Percentiles rank a stretch among this genome's conserved stretches.
Evolutionary conservation across 495 filamentous ascomycete species (phyloP).

Genomic region (Paragyromitra xinjiangensis): DNA sequence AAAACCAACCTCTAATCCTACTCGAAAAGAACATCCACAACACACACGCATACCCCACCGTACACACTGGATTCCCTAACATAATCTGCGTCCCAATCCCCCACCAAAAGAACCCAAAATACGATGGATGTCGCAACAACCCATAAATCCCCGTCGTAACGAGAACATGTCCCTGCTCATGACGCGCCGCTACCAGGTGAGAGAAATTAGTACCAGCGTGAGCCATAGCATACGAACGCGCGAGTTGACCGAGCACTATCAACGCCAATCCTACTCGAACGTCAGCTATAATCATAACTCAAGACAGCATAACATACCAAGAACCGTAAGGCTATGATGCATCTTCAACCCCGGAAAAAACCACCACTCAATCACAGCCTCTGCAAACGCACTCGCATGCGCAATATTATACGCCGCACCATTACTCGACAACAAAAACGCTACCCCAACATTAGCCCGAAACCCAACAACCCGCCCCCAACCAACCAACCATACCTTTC

Average conservation of each 20-base stretch:
- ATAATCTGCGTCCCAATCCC: constrained; percentile 91
- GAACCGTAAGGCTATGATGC: constrained; percentile 12
- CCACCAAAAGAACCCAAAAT: constrained; percentile 99
- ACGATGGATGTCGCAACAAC: constrained; percentile 81
- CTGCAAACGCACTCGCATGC: constrained; percentile 74
- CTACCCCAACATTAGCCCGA: constrained; percentile 53
- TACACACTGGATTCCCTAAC: constrained; percentile 82
- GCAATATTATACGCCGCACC: constrained; percentile 85
- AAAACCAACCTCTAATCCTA: constrained; percentile 71
- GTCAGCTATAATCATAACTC: constrained; percentile 16
- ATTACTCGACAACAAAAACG: constrained; percentile 87
- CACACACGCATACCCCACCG: constrained; percentile 74
- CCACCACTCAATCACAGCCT: constrained; percentile 70
- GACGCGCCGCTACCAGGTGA: constrained; percentile 77
- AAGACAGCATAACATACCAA: constrained; percentile 60
- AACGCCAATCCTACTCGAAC: constrained; percentile 67
- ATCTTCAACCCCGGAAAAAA: constrained; percentile 65
- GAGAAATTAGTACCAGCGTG: constrained; percentile 93
- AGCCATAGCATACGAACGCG: constrained; percentile 81
- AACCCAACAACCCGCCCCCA: not conserved
- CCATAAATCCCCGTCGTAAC: constrained; percentile 76
- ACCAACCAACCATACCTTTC: constrained; percentile 18
- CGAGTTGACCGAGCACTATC: constrained; percentile 74
- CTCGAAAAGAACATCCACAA: constrained; percentile 83
- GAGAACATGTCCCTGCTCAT: constrained; percentile 73